These are phyloP conservation scores for Comarum palustre DNA, from an alignment of 306 rosid species.

Conservation along the genomic window DNA sequence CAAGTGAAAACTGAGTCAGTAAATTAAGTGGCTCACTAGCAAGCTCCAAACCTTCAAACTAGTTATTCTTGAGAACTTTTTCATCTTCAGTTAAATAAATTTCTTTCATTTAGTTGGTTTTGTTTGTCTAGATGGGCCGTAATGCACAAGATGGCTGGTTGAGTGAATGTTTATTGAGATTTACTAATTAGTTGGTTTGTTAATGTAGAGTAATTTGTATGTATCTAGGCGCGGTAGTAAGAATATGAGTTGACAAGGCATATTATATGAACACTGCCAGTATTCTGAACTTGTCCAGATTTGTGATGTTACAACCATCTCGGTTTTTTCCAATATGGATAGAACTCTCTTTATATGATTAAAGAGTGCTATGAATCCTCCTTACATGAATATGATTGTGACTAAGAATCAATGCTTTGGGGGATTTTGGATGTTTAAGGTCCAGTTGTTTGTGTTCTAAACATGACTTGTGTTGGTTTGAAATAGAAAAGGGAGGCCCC, in stretches of 20 bases:
- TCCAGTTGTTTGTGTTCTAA: neutral
- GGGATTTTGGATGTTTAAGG: neutral
- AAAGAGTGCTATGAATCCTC: too few relatives aligned
- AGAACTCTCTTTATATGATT: neutral
- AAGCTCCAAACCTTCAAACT: neutral
- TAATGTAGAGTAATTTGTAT: neutral
- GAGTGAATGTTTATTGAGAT: neutral
- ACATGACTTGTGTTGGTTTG: neutral
- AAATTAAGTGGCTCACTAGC: neutral
- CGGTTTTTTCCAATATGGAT: neutral
- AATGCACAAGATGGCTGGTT: neutral
- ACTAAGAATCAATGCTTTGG: neutral
- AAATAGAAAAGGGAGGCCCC: constrained; percentile 88
- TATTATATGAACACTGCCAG: neutral
- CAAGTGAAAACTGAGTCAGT: neutral
- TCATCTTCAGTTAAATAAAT: neutral
- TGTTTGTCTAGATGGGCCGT: too few relatives aligned
- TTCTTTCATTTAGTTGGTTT: neutral
- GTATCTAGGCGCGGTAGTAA: neutral
- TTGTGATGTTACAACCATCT: neutral
- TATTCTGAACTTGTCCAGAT: neutral
- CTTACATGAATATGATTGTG: neutral
- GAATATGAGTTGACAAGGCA: neutral
- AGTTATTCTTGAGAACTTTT: neutral
- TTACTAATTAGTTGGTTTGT: neutral